Conservation (phyloP, 768 basidiomycete species). For the Kwoniella sp. region DNA sequence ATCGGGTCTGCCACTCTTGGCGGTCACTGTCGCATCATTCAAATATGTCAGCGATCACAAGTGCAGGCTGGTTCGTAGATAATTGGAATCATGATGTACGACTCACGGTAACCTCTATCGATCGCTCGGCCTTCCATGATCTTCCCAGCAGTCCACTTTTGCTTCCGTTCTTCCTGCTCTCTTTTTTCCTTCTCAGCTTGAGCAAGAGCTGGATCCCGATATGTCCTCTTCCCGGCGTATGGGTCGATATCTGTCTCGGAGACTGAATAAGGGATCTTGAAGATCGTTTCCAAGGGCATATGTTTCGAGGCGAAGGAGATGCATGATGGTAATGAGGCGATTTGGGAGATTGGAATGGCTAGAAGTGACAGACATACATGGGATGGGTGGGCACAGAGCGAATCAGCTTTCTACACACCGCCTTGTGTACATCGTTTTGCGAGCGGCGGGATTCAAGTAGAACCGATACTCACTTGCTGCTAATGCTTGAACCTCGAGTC, state of each 20-base stretch:
- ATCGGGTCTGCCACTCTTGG: slow-evolving; percentile 87
- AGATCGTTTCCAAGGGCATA: slow-evolving; percentile 75
- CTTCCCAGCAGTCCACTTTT: slow-evolving; percentile 80
- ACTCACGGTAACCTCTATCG: slow-evolving; percentile 68
- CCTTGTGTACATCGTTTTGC: too few species aligned
- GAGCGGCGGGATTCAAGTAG: too few species aligned
- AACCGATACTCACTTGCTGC: slow-evolving; percentile 48
- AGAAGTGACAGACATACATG: slow-evolving; percentile 60
- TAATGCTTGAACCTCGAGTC: slow-evolving; percentile 48
- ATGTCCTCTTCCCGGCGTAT: slow-evolving; percentile 73
- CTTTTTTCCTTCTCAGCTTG: slow-evolving; percentile 56
- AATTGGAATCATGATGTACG: not conserved
- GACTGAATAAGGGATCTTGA: slow-evolving; percentile 63
- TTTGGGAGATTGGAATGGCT: slow-evolving; percentile 79
- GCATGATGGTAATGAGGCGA: slow-evolving; percentile 67
- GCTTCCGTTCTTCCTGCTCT: slow-evolving; percentile 34
- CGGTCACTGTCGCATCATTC: slow-evolving; percentile 63
- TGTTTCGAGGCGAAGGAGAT: slow-evolving; percentile 68
- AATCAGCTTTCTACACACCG: too few species aligned
- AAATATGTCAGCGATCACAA: not conserved
- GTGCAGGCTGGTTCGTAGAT: not conserved
- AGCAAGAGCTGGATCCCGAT: slow-evolving; percentile 46
- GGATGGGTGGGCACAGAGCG: too few species aligned
- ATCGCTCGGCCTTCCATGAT: slow-evolving; percentile 76
- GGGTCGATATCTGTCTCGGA: slow-evolving; percentile 51